phyloP scores from a whole-genome alignment of 2,329 filamentous ascomycete species.

The Colletotrichum simmondsii region DNA sequence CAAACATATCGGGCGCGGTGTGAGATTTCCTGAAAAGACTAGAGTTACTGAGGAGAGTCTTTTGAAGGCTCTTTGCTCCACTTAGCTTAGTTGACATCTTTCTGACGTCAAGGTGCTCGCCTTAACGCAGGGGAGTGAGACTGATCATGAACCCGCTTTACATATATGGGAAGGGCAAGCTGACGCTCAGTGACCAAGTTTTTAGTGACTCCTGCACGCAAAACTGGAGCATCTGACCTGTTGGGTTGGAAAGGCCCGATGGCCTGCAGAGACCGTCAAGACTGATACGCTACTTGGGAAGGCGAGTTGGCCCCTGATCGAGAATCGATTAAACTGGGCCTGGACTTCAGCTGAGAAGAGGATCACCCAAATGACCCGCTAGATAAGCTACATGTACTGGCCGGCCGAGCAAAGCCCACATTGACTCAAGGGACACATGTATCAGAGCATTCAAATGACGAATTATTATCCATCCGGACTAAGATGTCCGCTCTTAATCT shows the following conservation, averaged over 20 bases:
- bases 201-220: not conserved
- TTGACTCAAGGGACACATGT: not conserved
- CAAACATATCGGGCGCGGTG: not conserved
- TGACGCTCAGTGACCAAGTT: not conserved
- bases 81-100: not conserved
- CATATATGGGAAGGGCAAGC: too few species aligned
- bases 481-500: slow-evolving; percentile 3
- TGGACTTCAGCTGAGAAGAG: not conserved
- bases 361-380: slow-evolving; percentile 4
- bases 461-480: slow-evolving; percentile 1
- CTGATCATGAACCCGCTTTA: not conserved
- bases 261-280: not conserved
- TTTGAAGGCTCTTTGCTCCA: not conserved
- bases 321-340: not conserved
- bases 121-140: not conserved
- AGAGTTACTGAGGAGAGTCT: not conserved
- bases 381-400: slow-evolving; percentile 1
- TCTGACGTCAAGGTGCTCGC: slow-evolving; percentile 12
- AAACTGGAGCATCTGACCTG: not conserved
- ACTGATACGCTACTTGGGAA: too few species aligned
- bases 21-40: not conserved
- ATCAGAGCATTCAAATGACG: not conserved
- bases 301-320: not conserved
- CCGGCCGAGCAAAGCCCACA: not conserved
- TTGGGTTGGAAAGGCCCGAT: not conserved